Conservation (phyloP, 2,329 filamentous ascomycete genomes). For the Fusarium transvaalense region DNA sequence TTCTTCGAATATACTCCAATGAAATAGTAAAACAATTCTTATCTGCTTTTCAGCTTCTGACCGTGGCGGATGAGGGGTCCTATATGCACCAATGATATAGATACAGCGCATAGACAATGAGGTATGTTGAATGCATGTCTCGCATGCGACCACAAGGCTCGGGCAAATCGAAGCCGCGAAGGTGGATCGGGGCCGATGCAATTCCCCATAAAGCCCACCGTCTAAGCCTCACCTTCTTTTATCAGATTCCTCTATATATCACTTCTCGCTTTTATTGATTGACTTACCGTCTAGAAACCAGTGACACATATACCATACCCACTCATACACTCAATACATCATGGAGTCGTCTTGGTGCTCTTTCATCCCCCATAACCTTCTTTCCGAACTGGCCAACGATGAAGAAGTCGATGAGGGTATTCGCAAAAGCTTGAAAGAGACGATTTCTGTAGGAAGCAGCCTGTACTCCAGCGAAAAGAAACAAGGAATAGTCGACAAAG, state of each 20-base stretch:
- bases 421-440: not conserved
- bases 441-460: not conserved
- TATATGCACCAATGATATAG: not conserved
- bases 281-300: no score
- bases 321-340: no score
- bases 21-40: no score
- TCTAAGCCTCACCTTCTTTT: no score
- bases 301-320: no score
- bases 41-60: not conserved
- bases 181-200: no score
- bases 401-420: not conserved
- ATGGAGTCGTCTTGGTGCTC: not conserved
- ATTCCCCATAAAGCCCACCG: no score
- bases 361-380: not conserved
- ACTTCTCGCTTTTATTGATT: no score
- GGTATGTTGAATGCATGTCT: not conserved
- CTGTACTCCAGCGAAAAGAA: not conserved
- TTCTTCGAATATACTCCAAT: no score
- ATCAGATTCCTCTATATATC: no score
- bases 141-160: not conserved
- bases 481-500: not conserved
- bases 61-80: not conserved
- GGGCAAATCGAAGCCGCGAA: not conserved
- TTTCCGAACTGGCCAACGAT: not conserved
- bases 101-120: not conserved